These are phyloP conservation scores for Coemansia sp. DNA, from an alignment of 192 early-diverging fungal genomes.

Conservation along the genomic window DNA sequence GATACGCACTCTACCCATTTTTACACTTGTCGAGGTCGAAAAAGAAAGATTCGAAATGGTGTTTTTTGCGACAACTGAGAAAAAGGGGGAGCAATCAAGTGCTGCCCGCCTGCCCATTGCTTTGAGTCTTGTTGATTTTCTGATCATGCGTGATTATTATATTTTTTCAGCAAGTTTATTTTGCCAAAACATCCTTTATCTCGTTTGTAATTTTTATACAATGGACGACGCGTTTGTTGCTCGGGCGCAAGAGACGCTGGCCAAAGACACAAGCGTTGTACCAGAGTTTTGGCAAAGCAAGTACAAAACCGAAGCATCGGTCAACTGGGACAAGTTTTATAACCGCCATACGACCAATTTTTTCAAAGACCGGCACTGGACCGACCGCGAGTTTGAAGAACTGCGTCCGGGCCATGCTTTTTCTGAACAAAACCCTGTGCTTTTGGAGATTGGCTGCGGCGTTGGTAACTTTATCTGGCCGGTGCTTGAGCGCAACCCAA, in stretches of 20 bases:
- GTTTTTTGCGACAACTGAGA: constrained; percentile 12
- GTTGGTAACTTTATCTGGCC: constrained; percentile 97
- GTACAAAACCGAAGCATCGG: constrained; percentile 74
- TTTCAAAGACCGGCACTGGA: constrained; percentile 98
- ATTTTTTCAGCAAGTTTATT: not conserved
- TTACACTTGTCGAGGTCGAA: constrained; percentile 12
- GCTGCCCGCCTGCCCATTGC: not conserved
- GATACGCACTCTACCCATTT: constrained; percentile 51
- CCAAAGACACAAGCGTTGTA: constrained; percentile 62
- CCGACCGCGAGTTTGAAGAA: constrained; percentile 91
- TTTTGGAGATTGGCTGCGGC: constrained; percentile 97
- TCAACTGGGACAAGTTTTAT: constrained; percentile 84
- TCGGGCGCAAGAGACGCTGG: constrained; percentile 59
- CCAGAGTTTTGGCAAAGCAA: constrained; percentile 77
- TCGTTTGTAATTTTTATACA: not conserved
- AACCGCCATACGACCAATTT: constrained; percentile 83
- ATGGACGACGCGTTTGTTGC: constrained; percentile 59
- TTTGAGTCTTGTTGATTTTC: constrained; percentile 2
- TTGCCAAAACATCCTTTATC: not conserved
- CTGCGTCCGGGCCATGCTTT: constrained; percentile 53
- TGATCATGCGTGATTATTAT: not conserved
- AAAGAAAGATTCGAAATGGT: constrained; percentile 19
- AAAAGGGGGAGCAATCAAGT: constrained; percentile 9
- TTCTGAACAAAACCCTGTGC: constrained; percentile 22
- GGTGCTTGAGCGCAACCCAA: constrained; percentile 74